These are phyloP conservation scores for Gossypium anomalum DNA, from an alignment of 345 rosid genomes.

Conservation along the genomic window DNA sequence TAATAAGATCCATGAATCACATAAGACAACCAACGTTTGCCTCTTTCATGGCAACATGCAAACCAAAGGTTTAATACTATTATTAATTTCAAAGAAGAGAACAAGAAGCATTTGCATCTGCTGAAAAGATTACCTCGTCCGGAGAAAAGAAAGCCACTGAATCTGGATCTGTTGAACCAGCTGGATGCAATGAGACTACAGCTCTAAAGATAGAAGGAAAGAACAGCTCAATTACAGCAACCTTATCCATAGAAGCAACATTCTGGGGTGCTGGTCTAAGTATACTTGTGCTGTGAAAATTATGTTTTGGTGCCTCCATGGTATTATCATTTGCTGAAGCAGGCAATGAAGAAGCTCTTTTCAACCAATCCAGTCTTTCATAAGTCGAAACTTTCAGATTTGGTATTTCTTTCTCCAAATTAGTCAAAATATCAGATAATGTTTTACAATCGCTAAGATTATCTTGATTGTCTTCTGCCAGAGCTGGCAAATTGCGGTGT, in stretches of 20 bases:
- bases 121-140: conserved; percentile 62
- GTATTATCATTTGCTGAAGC: conserved; percentile 55
- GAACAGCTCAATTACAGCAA: conserved; percentile 66
- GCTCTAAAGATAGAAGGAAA: conserved; percentile 80
- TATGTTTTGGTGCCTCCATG: conserved; percentile 41
- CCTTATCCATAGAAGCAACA: conserved; percentile 44
- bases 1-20: not conserved
- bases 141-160: conserved; percentile 95
- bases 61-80: not conserved
- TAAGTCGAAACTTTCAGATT: conserved; percentile 53
- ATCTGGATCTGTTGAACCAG: conserved; percentile 85
- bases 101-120: not conserved
- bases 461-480: conserved; percentile 14
- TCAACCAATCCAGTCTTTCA: conserved; percentile 79
- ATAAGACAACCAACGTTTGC: not conserved
- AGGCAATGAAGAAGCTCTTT: conserved; percentile 69
- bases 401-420: conserved; percentile 55
- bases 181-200: conserved; percentile 80
- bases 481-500: conserved; percentile 35
- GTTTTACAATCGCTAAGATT: conserved; percentile 49
- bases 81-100: not conserved
- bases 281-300: conserved; percentile 44
- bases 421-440: conserved; percentile 52
- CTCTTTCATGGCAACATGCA: not conserved
- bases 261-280: conserved; percentile 46